Base-by-base conservation (phyloP, 1,284 basidiomycete species). In the Limonomyces culmigenus region DNA sequence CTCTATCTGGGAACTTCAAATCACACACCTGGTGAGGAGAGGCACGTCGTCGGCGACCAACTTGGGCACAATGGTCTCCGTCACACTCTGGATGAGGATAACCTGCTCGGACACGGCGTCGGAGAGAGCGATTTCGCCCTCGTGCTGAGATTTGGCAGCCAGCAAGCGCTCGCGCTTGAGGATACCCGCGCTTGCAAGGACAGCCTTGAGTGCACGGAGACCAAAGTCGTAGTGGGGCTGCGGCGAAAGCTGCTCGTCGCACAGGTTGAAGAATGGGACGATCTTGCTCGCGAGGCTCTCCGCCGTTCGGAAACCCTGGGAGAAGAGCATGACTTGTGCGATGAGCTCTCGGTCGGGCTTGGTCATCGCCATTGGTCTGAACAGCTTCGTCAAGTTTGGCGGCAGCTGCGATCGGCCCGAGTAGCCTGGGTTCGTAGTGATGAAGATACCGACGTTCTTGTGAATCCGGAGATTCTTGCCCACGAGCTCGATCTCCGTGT, bases 191-290 rank as follows among this genome's bases (percentile, higher is more conserved):
- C 89, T 93, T 20, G 89, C 80, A 31, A 99, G 67, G 3, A 99
- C 95, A 23, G 92, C 84, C 58, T 99, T 99, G 42, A 99, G 66
- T 11, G 95, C 95, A 47, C 95, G 89, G 29, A 99, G 67, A 58
- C 95, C 95, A 53, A 99, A 99, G 61, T 99, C 95, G 55, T 99
- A 99, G 60, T 99, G 96, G 2, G 93, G 89, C 52, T 98, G 95
- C 23, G 85, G 77, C 3, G 92, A 97, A 19, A 98, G 70, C 50
- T 98, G 93, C 51, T 98, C 92, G 42, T 88, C 78, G 49, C 93
- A 98, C 38, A 99, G 77, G 51, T 93, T 95, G 70, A 98, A 99
- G 67, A 99, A 97, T 0, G 93, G 95, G 12, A 99, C 93, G 39
- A 99, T 85, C 60, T 98, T 97, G 39, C 87, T 88, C 0, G 95